phyloP scores from a whole-genome alignment of 2,329 filamentous ascomycete genomes.

The Daldinia eschscholtzii region DNA sequence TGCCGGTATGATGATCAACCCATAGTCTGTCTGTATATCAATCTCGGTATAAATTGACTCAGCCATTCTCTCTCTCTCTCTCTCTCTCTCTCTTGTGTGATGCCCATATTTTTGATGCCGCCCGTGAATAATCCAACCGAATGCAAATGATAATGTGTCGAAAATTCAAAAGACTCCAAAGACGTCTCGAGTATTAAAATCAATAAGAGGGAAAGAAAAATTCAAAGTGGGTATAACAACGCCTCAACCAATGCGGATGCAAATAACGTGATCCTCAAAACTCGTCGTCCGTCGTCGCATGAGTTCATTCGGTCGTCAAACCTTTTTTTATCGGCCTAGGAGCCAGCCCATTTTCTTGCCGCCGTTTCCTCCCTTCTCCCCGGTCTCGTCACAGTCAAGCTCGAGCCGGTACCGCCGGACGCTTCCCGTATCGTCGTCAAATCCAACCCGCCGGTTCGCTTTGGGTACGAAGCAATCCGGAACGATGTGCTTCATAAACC shows the following conservation, averaged over 20 bases:
- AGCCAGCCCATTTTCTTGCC: slow-evolving; percentile 51
- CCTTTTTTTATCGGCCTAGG: slow-evolving; percentile 38
- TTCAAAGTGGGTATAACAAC: slow-evolving; percentile 50
- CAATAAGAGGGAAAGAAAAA: slow-evolving; percentile 34
- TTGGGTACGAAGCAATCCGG: slow-evolving; percentile 71
- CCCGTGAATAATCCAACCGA: slow-evolving; percentile 4
- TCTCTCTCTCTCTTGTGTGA: slow-evolving; percentile 8
- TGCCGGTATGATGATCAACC: slow-evolving; percentile 29
- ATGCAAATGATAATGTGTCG: slow-evolving; percentile 14
- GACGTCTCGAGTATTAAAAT: neutral
- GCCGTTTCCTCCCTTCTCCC: slow-evolving; percentile 40
- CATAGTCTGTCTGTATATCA: slow-evolving; percentile 19
- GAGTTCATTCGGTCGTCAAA: slow-evolving; percentile 32
- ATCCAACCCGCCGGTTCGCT: slow-evolving; percentile 63
- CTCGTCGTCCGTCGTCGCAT: slow-evolving; percentile 39
- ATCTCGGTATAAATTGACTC: slow-evolving; percentile 21
- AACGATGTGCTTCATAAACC: slow-evolving; percentile 68
- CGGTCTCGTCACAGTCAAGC: slow-evolving; percentile 62
- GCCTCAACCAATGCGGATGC: slow-evolving; percentile 49
- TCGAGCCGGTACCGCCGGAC: slow-evolving; percentile 73
- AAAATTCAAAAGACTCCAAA: slow-evolving; percentile 16
- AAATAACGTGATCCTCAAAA: slow-evolving; percentile 34
- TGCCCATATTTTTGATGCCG: slow-evolving; percentile 15
- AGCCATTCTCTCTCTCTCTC: neutral
- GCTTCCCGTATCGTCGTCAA: slow-evolving; percentile 73